phyloP scores from a whole-genome alignment of 208 protist genomes.

The Giardia duodenalis region DNA sequence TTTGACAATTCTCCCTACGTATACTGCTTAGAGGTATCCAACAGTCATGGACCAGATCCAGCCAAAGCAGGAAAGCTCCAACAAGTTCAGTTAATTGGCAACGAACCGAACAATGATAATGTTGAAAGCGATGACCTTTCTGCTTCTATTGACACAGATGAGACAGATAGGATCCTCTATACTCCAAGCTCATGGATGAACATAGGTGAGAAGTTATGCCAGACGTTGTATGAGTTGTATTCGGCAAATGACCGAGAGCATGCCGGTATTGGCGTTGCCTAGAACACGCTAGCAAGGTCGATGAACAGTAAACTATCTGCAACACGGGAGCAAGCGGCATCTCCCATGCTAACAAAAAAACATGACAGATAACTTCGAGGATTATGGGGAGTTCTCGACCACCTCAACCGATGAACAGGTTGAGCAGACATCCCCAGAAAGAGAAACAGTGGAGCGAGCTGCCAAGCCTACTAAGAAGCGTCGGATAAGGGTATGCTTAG shows the following conservation, averaged over 20 bases:
- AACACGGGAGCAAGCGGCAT: too few relatives aligned
- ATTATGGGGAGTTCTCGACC: not conserved
- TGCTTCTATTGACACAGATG: not conserved
- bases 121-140: not conserved
- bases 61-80: not conserved
- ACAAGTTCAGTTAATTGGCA: not conserved
- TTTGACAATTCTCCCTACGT: not conserved
- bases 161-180: not conserved
- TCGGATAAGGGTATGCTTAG: not conserved
- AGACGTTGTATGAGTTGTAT: constrained; percentile 3
- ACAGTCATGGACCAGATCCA: constrained; percentile 26
- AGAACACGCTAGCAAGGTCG: too few relatives aligned
- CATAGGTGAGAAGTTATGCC: constrained; percentile 21
- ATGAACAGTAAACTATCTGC: too few relatives aligned
- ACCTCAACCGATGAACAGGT: not conserved
- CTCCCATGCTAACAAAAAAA: not conserved
- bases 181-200: constrained; percentile 3
- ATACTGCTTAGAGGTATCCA: constrained; percentile 12
- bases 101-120: not conserved
- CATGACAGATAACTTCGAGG: not conserved
- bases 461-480: not conserved
- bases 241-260: too few relatives aligned
- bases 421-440: not conserved
- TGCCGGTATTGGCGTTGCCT: too few relatives aligned
- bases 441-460: not conserved